A percentile compares a stretch with the other conserved stretches of the same genome.
Conservation (phyloP, 495 filamentous ascomycete species). For the Hyaloscypha bicolor region DNA sequence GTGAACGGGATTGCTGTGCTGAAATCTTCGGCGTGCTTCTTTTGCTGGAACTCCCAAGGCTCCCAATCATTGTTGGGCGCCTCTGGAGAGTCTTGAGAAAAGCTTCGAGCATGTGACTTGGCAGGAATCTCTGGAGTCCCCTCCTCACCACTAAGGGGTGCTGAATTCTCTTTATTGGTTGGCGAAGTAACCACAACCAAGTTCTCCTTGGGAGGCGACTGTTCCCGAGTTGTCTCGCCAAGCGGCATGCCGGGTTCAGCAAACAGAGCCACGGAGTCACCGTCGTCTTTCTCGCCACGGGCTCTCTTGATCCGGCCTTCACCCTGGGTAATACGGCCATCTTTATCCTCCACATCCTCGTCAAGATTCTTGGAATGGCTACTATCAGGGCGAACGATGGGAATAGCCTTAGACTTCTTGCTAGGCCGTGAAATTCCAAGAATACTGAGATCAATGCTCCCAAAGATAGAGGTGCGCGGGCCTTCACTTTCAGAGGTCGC, state of each 20-base stretch:
- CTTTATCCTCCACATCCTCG: slow-evolving; percentile 48
- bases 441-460: slow-evolving; percentile 65
- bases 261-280: slow-evolving; percentile 70
- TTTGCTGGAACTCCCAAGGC: slow-evolving; percentile 45
- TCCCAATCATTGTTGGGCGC: slow-evolving; percentile 43
- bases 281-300: slow-evolving; percentile 59
- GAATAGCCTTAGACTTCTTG: slow-evolving; percentile 79
- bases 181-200: slow-evolving; percentile 26
- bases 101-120: slow-evolving; percentile 23
- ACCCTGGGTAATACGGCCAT: slow-evolving; percentile 54
- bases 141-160: slow-evolving; percentile 14
- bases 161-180: slow-evolving; percentile 39
- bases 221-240: slow-evolving; percentile 45
- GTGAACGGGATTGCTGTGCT: slow-evolving; percentile 38
- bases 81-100: slow-evolving; percentile 35
- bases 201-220: slow-evolving; percentile 36
- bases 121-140: slow-evolving; percentile 5
- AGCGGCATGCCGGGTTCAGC: slow-evolving; percentile 56
- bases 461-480: slow-evolving; percentile 60
- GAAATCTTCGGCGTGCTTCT: slow-evolving; percentile 41
- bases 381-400: slow-evolving; percentile 71
- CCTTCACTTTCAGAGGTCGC: slow-evolving; percentile 35
- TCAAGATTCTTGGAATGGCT: slow-evolving; percentile 39
- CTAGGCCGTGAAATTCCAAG: slow-evolving; percentile 59
- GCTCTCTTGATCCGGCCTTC: slow-evolving; percentile 72